A percentile compares a stretch with the other conserved stretches of the same genome.
Evolutionary conservation across 2,329 filamentous ascomycete genomes (phyloP).

Genomic region (Ophiostoma quercus): DNA sequence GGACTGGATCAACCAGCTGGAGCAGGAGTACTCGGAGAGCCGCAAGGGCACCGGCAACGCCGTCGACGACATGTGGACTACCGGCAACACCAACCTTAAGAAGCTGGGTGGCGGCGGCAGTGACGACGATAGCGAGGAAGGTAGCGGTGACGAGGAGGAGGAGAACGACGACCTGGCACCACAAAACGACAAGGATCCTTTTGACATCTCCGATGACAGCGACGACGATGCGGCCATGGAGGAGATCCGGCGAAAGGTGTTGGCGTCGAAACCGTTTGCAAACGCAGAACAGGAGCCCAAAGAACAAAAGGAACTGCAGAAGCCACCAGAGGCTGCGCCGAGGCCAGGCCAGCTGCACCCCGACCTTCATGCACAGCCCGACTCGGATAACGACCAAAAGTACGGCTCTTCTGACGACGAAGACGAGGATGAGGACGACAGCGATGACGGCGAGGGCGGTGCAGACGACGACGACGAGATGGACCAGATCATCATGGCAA

Average conservation of each 20-base stretch:
- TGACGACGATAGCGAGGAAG: slow-evolving; percentile 42
- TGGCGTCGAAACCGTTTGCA: slow-evolving; percentile 83
- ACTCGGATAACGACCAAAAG: slow-evolving; percentile 54
- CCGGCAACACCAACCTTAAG: slow-evolving; percentile 71
- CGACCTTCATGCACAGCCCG: slow-evolving; percentile 64
- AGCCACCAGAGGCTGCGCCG: slow-evolving; percentile 59
- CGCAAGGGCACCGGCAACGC: slow-evolving; percentile 42
- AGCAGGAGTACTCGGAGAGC: slow-evolving; percentile 81
- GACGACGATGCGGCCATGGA: slow-evolving; percentile 77
- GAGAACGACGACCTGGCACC: slow-evolving; percentile 23
- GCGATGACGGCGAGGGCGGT: slow-evolving; percentile 36
- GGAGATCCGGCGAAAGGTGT: slow-evolving; percentile 80
- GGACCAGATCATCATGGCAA: slow-evolving; percentile 88
- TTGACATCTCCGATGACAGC: slow-evolving; percentile 70
- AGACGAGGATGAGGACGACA: slow-evolving; percentile 29
- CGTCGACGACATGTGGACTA: slow-evolving; percentile 74
- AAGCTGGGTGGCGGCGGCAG: slow-evolving; percentile 37
- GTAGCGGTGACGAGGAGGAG: slow-evolving; percentile 39
- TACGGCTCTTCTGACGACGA: slow-evolving; percentile 21
- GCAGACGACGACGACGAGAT: slow-evolving; percentile 71
- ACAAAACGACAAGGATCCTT: slow-evolving; percentile 55
- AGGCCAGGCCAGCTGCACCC: slow-evolving; percentile 51
- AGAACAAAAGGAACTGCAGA: slow-evolving; percentile 39
- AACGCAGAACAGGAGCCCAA: slow-evolving; percentile 42
- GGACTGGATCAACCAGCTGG: slow-evolving; percentile 82